Base-by-base conservation (phyloP, 139 green algal species). In the Chlorella sp. region DNA sequence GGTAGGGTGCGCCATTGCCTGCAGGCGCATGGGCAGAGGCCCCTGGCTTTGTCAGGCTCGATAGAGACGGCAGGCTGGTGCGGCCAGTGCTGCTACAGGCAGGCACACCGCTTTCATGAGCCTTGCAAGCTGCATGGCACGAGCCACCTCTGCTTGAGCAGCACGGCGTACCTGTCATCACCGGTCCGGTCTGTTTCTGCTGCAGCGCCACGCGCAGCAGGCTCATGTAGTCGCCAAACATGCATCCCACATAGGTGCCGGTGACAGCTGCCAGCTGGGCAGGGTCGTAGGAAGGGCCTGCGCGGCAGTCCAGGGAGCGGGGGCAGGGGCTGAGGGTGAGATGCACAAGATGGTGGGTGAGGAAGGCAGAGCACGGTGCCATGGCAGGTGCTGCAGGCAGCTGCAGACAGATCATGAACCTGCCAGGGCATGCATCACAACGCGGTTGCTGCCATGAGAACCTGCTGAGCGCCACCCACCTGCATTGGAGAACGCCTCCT, bases 191-290 rank as follows among this genome's bases (percentile, higher is more conserved):
- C 75, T 90, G 90, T 39, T 86, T 28, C 42, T 86, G 64, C 80
- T 78, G 30, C 85, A 89, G 53, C 28, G 66, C 12, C 28, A 57
- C 87, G 9, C 83, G 61, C 68, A 89, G 87, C 84, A 88, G 30
- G 84, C 42, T 81, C 66, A 81, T 69, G 68, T 88, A 93, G 80
- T 94, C 89, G n/a, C 76, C 57, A 69, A 89, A 95, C 92, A 95
- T 95, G 92, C 92, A 95, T 60, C 92, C 92, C 0, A 94, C 87
- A 80, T 93, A 94, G 19, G 76, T 91, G 77, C 88, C 92, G 2
- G 78, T 89, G 15, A 40, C 69, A 0, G 85, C 60, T 19, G 81
- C 40, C 81, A 60, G 48, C 16, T 42, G 34, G 37, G 84, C 30
- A 18, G 71, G 39, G 4, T 66, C 1, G n/a, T 66, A 88, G 0